Conservation (phyloP, 208 protist genomes). For the Phytomonas sp. region DNA sequence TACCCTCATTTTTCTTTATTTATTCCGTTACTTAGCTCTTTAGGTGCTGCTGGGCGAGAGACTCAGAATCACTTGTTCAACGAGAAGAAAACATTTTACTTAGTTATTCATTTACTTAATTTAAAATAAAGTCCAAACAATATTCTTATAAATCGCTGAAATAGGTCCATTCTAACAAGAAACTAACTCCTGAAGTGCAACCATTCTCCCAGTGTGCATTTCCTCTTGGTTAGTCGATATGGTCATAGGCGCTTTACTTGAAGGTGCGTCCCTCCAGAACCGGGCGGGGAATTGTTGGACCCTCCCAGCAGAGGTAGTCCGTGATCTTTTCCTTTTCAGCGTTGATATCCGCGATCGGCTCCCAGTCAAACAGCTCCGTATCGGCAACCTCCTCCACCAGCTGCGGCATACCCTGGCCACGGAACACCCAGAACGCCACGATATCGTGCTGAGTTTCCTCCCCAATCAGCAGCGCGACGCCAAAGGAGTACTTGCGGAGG, state of each 20-base stretch:
- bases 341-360: conserved; percentile 59
- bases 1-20: too few species aligned
- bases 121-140: too few species aligned
- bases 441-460: conserved; percentile 70
- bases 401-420: conserved; percentile 71
- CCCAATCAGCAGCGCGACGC: conserved; percentile 69
- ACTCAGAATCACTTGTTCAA: too few species aligned
- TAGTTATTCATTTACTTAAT: too few species aligned
- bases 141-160: too few species aligned
- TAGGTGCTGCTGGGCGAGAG: too few species aligned
- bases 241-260: conserved; percentile 31
- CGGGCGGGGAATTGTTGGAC: conserved; percentile 59
- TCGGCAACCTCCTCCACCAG: conserved; percentile 67
- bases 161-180: too few species aligned
- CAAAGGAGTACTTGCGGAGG: conserved; percentile 77
- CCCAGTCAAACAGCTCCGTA: conserved; percentile 71
- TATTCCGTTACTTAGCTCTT: too few species aligned
- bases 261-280: conserved; percentile 71
- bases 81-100: too few species aligned
- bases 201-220: too few species aligned
- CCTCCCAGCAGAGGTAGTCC: conserved; percentile 80
- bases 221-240: too few species aligned
- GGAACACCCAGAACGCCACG: conserved; percentile 70
- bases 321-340: conserved; percentile 64
- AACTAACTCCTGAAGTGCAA: too few species aligned